Percentiles rank a stretch among this genome's conserved stretches.
Evolutionary conservation across 441 rosid genomes (phyloP).

Genomic region (Eruca vesicaria): DNA sequence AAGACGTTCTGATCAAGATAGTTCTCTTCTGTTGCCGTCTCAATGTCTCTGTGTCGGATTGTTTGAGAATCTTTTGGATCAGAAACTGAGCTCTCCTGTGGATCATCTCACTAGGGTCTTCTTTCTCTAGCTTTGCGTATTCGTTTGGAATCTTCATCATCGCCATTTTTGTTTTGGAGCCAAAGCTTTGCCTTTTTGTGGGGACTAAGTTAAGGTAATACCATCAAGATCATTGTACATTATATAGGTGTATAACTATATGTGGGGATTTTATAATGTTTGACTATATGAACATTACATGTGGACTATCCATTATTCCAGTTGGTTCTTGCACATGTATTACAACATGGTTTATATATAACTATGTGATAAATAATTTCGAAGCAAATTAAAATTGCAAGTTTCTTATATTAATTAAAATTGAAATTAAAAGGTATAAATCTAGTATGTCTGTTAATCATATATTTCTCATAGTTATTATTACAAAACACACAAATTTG

Average conservation of each 20-base stretch:
- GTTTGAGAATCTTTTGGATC: slow-evolving; percentile 56
- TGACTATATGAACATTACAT: slow-evolving; percentile 19
- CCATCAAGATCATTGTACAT: background rate
- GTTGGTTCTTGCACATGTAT: slow-evolving; percentile 16
- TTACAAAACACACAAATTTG: background rate
- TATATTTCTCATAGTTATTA: background rate
- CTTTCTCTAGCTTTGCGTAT: slow-evolving; percentile 57
- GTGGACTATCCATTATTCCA: slow-evolving; percentile 19
- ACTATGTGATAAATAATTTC: background rate
- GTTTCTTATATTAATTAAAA: background rate
- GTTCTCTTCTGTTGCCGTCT: slow-evolving; percentile 5
- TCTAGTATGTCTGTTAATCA: background rate
- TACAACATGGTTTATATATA: background rate
- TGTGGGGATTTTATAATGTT: slow-evolving; percentile 20
- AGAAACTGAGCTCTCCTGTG: slow-evolving; percentile 69
- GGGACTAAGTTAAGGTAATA: slow-evolving; percentile 1
- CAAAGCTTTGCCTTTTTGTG: background rate
- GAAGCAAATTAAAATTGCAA: background rate
- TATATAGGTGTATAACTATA: background rate
- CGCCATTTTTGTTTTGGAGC: slow-evolving; percentile 11
- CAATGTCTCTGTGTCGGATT: slow-evolving; percentile 38
- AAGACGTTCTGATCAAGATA: background rate
- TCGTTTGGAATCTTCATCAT: slow-evolving; percentile 26
- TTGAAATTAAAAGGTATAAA: background rate
- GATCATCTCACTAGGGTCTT: slow-evolving; percentile 50